phyloP scores from a whole-genome alignment of 2,329 filamentous ascomycete genomes.

The Leptodontidium sp. region DNA sequence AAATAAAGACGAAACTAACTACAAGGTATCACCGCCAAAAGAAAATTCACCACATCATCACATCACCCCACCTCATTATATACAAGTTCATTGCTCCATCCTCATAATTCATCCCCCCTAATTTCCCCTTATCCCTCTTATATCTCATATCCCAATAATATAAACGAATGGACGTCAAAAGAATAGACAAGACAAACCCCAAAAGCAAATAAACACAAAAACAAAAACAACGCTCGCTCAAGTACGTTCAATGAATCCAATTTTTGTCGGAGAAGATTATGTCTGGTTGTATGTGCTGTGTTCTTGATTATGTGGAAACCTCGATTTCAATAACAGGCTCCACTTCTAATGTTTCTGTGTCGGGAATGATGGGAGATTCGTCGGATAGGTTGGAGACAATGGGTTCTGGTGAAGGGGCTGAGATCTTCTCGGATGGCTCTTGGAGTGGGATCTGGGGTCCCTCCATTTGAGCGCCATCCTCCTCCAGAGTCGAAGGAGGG shows the following conservation, averaged over 20 bases:
- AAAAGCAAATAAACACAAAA: background rate
- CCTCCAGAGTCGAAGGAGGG: background rate
- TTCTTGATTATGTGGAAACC: background rate
- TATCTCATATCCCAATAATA: no score
- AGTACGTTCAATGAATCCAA: background rate
- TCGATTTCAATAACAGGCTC: background rate
- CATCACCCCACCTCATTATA: background rate
- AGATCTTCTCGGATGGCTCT: background rate
- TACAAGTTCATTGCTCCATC: background rate
- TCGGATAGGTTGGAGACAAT: background rate
- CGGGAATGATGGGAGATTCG: background rate
- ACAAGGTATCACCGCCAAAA: constrained; percentile 17
- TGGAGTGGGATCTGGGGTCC: background rate
- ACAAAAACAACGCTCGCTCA: constrained; percentile 12
- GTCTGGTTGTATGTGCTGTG: background rate
- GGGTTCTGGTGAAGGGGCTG: background rate
- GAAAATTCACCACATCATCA: background rate
- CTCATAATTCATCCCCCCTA: background rate
- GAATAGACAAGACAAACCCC: background rate
- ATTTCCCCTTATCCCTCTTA: background rate
- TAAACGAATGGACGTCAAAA: background rate
- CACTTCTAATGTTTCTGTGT: background rate
- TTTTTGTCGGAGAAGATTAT: background rate
- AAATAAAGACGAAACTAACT: constrained; percentile 8
- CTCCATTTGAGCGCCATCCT: background rate